phyloP scores from a whole-genome alignment of 2,329 filamentous ascomycete species.

The Fusarium oxysporum region DNA sequence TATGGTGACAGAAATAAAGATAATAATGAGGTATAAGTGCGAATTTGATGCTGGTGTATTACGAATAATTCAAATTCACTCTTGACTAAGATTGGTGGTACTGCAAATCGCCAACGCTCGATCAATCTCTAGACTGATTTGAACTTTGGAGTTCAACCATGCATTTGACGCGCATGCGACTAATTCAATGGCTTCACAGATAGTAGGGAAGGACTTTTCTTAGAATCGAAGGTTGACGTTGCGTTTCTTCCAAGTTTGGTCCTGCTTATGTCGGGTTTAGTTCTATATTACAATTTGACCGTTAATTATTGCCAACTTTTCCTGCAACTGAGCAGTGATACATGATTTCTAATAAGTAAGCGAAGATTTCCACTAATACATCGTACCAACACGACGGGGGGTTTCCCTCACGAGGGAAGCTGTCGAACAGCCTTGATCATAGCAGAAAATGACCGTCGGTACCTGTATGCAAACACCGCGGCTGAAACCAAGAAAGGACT shows the following conservation, averaged over 20 bases:
- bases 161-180: neutral
- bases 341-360: neutral
- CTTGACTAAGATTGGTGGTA: neutral
- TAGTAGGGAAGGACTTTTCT: neutral
- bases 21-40: neutral
- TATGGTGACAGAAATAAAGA: neutral
- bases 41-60: neutral
- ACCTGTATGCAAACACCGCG: slow-evolving; percentile 44
- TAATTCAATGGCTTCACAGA: neutral
- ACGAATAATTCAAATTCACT: neutral
- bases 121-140: neutral
- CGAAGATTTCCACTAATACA: neutral
- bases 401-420: neutral
- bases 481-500: slow-evolving; percentile 48
- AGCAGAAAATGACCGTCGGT: slow-evolving; percentile 40
- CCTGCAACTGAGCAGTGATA: neutral
- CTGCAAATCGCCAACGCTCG: neutral
- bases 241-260: neutral
- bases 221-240: neutral
- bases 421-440: slow-evolving; percentile 33
- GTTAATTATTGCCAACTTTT: slow-evolving; percentile 4
- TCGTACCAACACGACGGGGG: neutral
- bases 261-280: neutral
- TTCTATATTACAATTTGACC: slow-evolving; percentile 25
- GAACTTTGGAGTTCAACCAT: neutral